These are phyloP conservation scores for Liriodendron chinense DNA, from an alignment of 164 flowering plant species.

Conservation along the genomic window DNA sequence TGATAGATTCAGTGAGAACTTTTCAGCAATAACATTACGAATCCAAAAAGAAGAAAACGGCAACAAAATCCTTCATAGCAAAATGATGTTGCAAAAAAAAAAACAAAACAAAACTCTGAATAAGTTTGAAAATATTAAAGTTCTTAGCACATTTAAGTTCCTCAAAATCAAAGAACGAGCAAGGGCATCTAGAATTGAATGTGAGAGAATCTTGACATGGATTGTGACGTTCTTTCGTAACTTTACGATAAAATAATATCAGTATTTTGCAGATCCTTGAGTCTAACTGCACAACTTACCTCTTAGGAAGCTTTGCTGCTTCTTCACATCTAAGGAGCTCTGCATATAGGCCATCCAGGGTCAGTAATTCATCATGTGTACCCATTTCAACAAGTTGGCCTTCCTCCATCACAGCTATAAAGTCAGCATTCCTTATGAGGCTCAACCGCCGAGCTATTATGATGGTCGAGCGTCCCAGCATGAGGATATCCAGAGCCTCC, in stretches of 20 bases:
- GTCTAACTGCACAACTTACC: constrained; percentile 13
- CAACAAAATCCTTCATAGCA: no score
- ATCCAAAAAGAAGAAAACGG: no score
- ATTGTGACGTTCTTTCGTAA: no score
- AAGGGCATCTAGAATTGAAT: no score
- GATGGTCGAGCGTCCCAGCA: constrained; percentile 92
- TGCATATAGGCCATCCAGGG: constrained; percentile 77
- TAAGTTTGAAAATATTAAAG: no score
- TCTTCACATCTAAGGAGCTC: constrained; percentile 76
- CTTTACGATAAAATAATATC: neutral
- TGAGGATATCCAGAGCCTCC: constrained; percentile 89
- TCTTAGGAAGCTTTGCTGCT: constrained; percentile 43
- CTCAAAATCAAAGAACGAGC: no score
- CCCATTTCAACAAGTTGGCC: constrained; percentile 99
- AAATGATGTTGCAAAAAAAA: no score
- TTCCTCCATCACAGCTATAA: constrained; percentile 99
- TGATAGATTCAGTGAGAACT: no score
- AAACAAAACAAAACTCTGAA: no score
- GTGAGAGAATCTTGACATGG: no score
- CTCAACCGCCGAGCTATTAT: constrained; percentile 93
- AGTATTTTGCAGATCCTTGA: neutral
- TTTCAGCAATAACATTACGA: no score
- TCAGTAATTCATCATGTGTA: constrained; percentile 86
- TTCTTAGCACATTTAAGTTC: no score
- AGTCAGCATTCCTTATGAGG: constrained; percentile 94